phyloP scores from a whole-genome alignment of 2,329 filamentous ascomycete species.

The Fusarium albidum region DNA sequence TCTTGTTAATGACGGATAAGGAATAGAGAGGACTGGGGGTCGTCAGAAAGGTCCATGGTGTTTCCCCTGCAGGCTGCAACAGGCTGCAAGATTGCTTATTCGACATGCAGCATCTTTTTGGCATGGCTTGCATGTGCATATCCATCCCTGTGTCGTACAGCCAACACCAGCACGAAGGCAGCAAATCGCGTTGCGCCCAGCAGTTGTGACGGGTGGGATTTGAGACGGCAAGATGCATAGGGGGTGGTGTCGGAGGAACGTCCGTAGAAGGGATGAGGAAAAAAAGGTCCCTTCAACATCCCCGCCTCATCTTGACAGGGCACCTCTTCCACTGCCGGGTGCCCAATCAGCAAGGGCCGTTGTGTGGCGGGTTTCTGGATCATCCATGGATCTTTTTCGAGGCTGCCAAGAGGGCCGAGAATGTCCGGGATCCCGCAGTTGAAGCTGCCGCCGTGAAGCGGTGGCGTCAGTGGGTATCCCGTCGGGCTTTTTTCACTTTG shows the following conservation, averaged over 20 bases:
- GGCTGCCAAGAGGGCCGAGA: slow-evolving; percentile 24
- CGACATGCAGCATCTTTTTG: too few relatives aligned
- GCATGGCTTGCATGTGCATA: slow-evolving; percentile 1
- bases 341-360: slow-evolving; percentile 19
- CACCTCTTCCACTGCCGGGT: slow-evolving; percentile 28
- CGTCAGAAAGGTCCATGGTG: too few relatives aligned
- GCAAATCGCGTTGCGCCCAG: neutral
- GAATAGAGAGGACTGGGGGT: too few relatives aligned
- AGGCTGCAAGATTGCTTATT: too few relatives aligned
- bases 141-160: slow-evolving; percentile 2
- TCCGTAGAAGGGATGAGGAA: slow-evolving; percentile 5
- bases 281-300: slow-evolving; percentile 14
- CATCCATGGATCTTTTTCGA: slow-evolving; percentile 3
- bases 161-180: neutral
- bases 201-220: neutral
- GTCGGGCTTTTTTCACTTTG: too few relatives aligned
- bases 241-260: slow-evolving; percentile 8
- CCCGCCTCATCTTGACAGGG: too few relatives aligned
- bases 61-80: too few relatives aligned
- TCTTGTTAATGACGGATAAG: too few relatives aligned
- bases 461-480: too few relatives aligned
- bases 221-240: neutral
- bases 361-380: neutral
- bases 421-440: neutral
- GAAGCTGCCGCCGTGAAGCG: too few relatives aligned